Evolutionary conservation across 73 alveolate species (phyloP), one percentile per base, ranked within the genome.

Genomic region (Urostyla sp.): DNA sequence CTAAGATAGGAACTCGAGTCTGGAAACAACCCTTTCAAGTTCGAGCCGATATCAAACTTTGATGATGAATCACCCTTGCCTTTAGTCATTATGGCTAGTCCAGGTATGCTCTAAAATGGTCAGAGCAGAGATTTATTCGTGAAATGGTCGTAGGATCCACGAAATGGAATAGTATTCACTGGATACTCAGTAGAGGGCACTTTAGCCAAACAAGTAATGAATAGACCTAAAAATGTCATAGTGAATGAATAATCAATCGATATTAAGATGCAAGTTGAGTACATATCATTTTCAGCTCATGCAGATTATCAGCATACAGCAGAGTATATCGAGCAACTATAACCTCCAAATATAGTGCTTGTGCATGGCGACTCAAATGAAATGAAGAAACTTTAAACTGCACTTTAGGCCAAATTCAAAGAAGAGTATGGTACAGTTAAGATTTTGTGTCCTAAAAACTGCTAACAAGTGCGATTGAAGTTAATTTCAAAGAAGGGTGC

Each of bases 361-460:
- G 99, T 97, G 24, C 99, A 97, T 90, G 99, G 99, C 10, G 98
- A 95, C 55, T 85, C 90, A 1, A 97, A 95, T 81, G 99, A 97
- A 78, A 95, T 95, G 98, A 92, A 84, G 43, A 93, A 93, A 76
- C 69, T 95, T 49, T 85, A 91, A 84, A 85, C 50, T 38, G 97
- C 88, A 40, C 82, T 83, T 72, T 82, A 80, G 49, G 85, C 85
- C 21, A 90, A 53, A 51, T 90, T 79, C 83, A 79, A 89, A 80
- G 93, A 79, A 31, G n/a, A n/a, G n/a, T n/a, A n/a, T n/a, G n/a
- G n/a, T n/a, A 90, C 87, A 67, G 85, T 91, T 38, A 88, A 88
- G 45, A 88, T 94, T 52, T 79, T 88, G 51, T 90, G 88, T 57
- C 98, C 98, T 0, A 91, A 88, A 75, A 94, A 94, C 84, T 88